Percentiles rank a stretch among this genome's conserved stretches.
phyloP scores from a whole-genome alignment of 169 alveolate genomes.

The Cardiosporidium cionae region DNA sequence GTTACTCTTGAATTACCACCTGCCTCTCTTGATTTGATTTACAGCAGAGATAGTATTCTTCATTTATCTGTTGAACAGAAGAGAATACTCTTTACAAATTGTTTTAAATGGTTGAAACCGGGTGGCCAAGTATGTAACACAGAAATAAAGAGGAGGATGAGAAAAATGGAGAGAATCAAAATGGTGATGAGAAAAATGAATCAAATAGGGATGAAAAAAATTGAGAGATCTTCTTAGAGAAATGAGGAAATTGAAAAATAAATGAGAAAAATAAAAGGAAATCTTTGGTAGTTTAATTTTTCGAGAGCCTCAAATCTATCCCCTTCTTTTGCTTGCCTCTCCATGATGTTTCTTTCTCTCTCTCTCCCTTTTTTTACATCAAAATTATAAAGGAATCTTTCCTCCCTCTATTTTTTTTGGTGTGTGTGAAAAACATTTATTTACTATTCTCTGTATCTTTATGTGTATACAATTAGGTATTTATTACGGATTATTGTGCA shows the following conservation, averaged over 20 bases:
- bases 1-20: neutral
- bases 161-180: neutral
- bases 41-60: constrained; percentile 1
- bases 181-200: neutral
- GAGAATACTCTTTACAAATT: neutral
- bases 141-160: neutral
- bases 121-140: neutral
- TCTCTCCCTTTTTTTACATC: neutral
- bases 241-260: neutral
- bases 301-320: neutral
- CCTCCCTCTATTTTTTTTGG: neutral
- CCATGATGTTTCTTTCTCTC: neutral
- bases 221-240: neutral
- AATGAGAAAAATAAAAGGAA: neutral
- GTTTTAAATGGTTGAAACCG: constrained; percentile 1
- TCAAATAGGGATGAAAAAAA: neutral
- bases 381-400: neutral
- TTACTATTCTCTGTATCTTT: neutral
- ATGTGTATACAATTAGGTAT: neutral
- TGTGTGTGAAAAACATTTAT: neutral
- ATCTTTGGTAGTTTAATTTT: neutral
- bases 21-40: neutral
- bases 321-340: neutral
- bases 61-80: neutral
- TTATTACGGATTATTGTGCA: constrained; percentile 5